Base-by-base conservation (phyloP, 768 basidiomycete genomes). In the Kwoniella shandongensis region DNA sequence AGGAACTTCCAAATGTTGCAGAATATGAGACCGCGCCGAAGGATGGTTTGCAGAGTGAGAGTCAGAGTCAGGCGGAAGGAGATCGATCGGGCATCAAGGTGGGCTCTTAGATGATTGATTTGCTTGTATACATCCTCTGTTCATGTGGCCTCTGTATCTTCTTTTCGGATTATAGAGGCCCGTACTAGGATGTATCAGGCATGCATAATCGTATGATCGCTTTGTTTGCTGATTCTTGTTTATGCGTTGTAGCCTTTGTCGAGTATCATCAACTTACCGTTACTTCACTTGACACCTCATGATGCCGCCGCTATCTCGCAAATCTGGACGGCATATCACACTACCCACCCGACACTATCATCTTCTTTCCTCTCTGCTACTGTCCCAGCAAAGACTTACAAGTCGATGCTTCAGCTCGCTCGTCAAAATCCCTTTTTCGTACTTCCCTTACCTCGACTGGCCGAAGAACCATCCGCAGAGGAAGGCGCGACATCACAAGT, bases 261-360 rank as follows among this genome's bases (percentile, higher is more conserved):
- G 3, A 84, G 82, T 8, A 86, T 96, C 59, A 79, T 97, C 65
- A 91, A 96, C 75, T 74, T 93, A 12, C 78, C 84, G 18, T 83
- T 84, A 51, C 77, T 93, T 22, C 67, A 88, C 54, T 79, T 82
- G 23, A 81, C 82, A 10, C 83, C 87, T 0, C 88, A 90, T 72
- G 85, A 87, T 2, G 53, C 84, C 4, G 82, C 83, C 10, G 88
- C 89, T 70, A 82, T 99, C 66, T 82, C 86, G 3, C 81, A 86
- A 0, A 81, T 97, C 0, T 98, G 94, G 94, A 88, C 84, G 2
- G 82, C 88, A 0, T 97, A 93, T 70, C 93, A 98, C 73, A 82
- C 84, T 13, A 84, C 88, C 3, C 85, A 88, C 27, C 87, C 89
- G 1, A 81, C 83, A 10, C 85, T 89, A 0, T 88, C 89, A 0